These are phyloP conservation scores for Populus hybrid DNA, from an alignment of 441 rosid species.

Conservation along the genomic window DNA sequence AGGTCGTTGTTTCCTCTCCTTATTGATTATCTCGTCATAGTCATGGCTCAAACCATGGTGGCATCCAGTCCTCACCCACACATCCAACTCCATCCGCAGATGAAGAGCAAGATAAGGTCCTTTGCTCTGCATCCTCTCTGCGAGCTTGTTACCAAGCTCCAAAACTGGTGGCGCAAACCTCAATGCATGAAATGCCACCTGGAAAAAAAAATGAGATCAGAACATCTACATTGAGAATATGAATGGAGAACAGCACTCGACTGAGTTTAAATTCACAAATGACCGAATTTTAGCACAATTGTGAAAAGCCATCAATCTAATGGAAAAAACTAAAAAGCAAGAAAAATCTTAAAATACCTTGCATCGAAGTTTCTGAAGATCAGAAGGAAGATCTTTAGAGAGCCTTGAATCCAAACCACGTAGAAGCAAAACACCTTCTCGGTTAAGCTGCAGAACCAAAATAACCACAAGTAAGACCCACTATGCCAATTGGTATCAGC, in stretches of 20 bases:
- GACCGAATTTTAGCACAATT: not conserved
- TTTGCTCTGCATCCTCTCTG: slow-evolving; percentile 71
- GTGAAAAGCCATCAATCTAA: not conserved
- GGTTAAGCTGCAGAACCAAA: slow-evolving; percentile 56
- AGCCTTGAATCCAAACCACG: slow-evolving; percentile 90
- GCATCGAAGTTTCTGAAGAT: slow-evolving; percentile 93
- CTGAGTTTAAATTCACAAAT: not conserved
- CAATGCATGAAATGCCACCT: slow-evolving; percentile 88
- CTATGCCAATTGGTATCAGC: not conserved
- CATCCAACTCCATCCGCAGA: slow-evolving; percentile 84
- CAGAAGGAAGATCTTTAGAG: slow-evolving; percentile 84
- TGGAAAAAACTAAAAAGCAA: not conserved
- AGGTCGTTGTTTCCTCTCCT: slow-evolving; percentile 73
- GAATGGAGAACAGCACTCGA: not conserved
- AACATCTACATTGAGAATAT: not conserved
- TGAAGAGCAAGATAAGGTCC: slow-evolving; percentile 92
- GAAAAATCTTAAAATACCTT: slow-evolving; percentile 42
- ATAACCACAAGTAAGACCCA: slow-evolving; percentile 13
- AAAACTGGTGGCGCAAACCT: slow-evolving; percentile 63
- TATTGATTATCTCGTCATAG: slow-evolving; percentile 62
- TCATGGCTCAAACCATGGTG: slow-evolving; percentile 69
- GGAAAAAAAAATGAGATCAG: slow-evolving; percentile 13
- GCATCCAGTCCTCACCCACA: slow-evolving; percentile 97
- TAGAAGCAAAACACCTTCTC: slow-evolving; percentile 81
- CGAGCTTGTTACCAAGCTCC: slow-evolving; percentile 71